Evolutionary conservation across 2,329 filamentous ascomycete species (phyloP), one percentile per base, ranked within the genome.

Genomic region (Tolypocladium nubicola): DNA sequence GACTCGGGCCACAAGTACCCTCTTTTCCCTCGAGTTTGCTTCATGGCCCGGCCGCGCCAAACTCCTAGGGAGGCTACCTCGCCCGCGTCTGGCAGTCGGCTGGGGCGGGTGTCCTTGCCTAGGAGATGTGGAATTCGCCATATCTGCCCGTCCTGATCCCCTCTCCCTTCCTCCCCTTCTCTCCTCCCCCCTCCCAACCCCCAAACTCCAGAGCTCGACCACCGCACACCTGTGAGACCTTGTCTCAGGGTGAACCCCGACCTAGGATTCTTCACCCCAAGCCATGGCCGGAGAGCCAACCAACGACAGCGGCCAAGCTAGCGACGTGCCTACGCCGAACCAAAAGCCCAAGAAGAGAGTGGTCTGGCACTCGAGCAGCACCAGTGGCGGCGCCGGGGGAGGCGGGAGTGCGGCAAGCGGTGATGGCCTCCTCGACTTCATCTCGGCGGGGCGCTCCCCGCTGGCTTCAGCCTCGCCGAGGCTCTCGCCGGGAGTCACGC

Each of bases 321-420:
- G 64, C 52, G 66, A 66, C 62, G 62, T 65, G 57, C 62, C 65
- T 56, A 69, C 68, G 39, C 68, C 71, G 30, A 58, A 62, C 55
- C 68, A 65, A 54, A 74, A 65, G 61, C 70, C 71, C 54, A 75
- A 75, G 68, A 75, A 75, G 67, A 67, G 68, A 49, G 73, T 75
- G 16, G 73, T 68, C 54, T 75, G 70, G 58, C 70, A 70, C 56
- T 64, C 68, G 52, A 69, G 65, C 61, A 68, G 67, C 54, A 63
- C 66, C 49, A 66, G 62, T 47, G 56, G 55, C 39, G 53, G 60
- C 40, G 56, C 38, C 33, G 50, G 43, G 60, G 55, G 58, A 26
- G 21, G 53, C 56, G 45, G 50, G 56, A 54, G 30, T 53, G 30
- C 55, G 57, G 37, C 47, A 54, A 52, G 23, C 41, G 59, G 56